Percentiles rank a stretch among this genome's conserved stretches.
These are phyloP conservation scores for Quercus tomentella DNA, from an alignment of 331 rosid genomes.

Conservation along the genomic window DNA sequence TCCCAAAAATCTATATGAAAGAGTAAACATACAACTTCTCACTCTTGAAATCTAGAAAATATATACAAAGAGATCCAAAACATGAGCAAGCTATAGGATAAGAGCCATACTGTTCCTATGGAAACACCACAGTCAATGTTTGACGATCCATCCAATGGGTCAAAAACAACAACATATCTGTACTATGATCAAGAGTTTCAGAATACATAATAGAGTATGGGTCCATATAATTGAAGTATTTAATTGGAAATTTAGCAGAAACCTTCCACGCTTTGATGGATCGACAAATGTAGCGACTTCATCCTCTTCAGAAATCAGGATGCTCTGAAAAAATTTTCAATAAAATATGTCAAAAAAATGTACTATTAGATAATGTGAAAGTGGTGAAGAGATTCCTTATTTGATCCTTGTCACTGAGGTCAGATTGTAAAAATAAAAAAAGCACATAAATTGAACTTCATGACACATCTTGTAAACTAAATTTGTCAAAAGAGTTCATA, in stretches of 20 bases:
- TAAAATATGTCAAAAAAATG: neutral
- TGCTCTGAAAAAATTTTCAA: conserved; percentile 41
- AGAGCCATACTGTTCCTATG: conserved; percentile 76
- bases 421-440: neutral
- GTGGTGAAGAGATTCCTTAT: neutral
- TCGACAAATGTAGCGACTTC: conserved; percentile 74
- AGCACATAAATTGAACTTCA: neutral
- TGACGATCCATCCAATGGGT: conserved; percentile 95
- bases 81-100: neutral
- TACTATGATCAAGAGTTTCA: neutral
- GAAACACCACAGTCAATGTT: conserved; percentile 96
- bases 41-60: conserved; percentile 21
- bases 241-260: conserved; percentile 1
- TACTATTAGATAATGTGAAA: neutral
- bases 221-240: neutral
- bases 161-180: conserved; percentile 86
- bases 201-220: neutral
- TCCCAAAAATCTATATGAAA: conserved; percentile 78
- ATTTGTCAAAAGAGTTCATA: neutral
- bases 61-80: neutral
- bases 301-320: conserved; percentile 86
- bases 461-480: neutral
- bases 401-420: neutral
- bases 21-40: conserved; percentile 21
- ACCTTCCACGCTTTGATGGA: conserved; percentile 76